These are phyloP conservation scores for Penicillium egyptiacum DNA, from an alignment of 495 filamentous ascomycete species.

Conservation along the genomic window DNA sequence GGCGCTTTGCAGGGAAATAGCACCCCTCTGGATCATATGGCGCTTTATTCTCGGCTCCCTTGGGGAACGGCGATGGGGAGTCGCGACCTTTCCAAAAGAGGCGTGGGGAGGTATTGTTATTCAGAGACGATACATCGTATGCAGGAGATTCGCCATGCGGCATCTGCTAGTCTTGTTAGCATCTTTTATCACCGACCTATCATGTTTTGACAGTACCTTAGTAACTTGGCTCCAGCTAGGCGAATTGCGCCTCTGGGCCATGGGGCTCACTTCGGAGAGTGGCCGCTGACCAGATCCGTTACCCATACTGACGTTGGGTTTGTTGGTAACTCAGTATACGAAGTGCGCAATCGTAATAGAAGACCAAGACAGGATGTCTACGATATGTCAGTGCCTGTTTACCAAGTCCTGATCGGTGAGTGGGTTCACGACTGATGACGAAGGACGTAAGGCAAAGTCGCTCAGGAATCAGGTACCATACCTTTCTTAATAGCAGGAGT, in stretches of 20 bases:
- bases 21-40: slow-evolving; percentile 61
- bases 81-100: slow-evolving; percentile 85
- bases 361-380: slow-evolving; percentile 11
- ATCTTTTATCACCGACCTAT: slow-evolving; percentile 34
- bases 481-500: slow-evolving; percentile 23
- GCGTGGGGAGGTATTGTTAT: slow-evolving; percentile 66
- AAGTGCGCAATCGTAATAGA: neutral
- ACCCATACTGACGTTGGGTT: slow-evolving; percentile 37
- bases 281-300: slow-evolving; percentile 47
- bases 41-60: slow-evolving; percentile 64
- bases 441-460: neutral
- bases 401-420: neutral
- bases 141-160: slow-evolving; percentile 68
- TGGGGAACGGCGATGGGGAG: slow-evolving; percentile 57
- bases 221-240: slow-evolving; percentile 69
- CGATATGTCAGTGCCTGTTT: slow-evolving; percentile 17
- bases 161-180: slow-evolving; percentile 26
- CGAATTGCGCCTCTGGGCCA: slow-evolving; percentile 65
- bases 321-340: neutral
- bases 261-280: slow-evolving; percentile 56
- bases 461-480: slow-evolving; percentile 20
- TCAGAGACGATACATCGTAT: slow-evolving; percentile 73
- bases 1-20: slow-evolving; percentile 68
- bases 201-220: slow-evolving; percentile 53
- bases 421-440: slow-evolving; percentile 9